A percentile compares a stretch with the other conserved stretches of the same genome.
Evolutionary conservation across 208 protist genomes (phyloP).

Genomic region (Crithidia sp.): DNA sequence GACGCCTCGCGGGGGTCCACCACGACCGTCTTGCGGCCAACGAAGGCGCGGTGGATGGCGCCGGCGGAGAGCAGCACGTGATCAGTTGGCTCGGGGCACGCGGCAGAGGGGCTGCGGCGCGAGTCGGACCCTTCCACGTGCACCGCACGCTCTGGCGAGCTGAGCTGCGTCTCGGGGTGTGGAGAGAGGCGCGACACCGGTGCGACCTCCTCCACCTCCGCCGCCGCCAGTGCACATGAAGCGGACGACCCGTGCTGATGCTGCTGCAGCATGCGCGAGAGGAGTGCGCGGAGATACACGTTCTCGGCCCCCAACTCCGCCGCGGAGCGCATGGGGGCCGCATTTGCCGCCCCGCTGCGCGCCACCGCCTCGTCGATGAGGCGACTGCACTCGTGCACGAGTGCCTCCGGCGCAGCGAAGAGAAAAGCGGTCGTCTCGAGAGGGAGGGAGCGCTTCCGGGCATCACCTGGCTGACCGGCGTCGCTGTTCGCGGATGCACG

Average conservation of each 20-base stretch:
- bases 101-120: constrained; percentile 21
- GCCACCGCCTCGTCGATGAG: constrained; percentile 10
- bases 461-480: not conserved
- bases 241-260: not conserved
- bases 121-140: constrained; percentile 2
- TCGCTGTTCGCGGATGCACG: constrained; percentile 14
- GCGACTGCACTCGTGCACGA: constrained; percentile 11
- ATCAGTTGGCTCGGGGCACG: constrained; percentile 1
- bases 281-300: constrained; percentile 37
- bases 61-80: not conserved
- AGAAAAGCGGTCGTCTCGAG: not conserved
- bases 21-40: constrained; percentile 3
- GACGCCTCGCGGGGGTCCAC: constrained; percentile 1
- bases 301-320: constrained; percentile 46
- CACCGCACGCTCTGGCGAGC: not conserved
- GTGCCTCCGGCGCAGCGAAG: constrained; percentile 8
- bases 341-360: not conserved
- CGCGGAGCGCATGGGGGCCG: not conserved
- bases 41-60: not conserved
- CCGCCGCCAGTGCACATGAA: not conserved
- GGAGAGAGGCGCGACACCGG: constrained; percentile 1
- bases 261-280: constrained; percentile 22
- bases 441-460: not conserved
- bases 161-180: not conserved
- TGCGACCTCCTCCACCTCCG: not conserved